A percentile compares a stretch with the other conserved stretches of the same genome.
Evolutionary conservation across 2,329 filamentous ascomycete species (phyloP).

Genomic region (Colletotrichum sojae): DNA sequence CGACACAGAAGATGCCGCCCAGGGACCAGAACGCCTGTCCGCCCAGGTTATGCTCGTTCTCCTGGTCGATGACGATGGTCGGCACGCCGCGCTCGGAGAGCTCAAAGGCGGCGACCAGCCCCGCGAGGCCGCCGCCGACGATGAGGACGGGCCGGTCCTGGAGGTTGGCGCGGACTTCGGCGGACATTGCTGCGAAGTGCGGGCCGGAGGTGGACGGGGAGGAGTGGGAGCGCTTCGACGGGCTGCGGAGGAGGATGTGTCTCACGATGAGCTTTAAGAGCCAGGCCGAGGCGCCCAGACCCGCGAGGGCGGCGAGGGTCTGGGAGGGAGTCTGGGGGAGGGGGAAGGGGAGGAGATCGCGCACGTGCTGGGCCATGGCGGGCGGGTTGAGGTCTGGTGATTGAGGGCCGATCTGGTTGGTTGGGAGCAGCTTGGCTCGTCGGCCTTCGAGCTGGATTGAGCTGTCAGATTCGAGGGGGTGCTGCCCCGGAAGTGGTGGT

Average conservation of each 20-base stretch:
- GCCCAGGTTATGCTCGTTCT: constrained; percentile 68
- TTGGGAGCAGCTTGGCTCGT: constrained; percentile 12
- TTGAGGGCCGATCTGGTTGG: neutral
- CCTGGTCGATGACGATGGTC: constrained; percentile 70
- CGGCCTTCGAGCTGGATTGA: constrained; percentile 15
- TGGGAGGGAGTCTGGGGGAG: constrained; percentile 34
- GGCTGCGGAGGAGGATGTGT: constrained; percentile 36
- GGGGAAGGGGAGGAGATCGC: constrained; percentile 19
- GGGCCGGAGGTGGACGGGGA: constrained; percentile 32
- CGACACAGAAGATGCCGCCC: constrained; percentile 72
- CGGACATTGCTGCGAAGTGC: constrained; percentile 31
- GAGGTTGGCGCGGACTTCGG: constrained; percentile 25
- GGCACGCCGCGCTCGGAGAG: constrained; percentile 65
- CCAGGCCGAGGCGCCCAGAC: constrained; percentile 35
- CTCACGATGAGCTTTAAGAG: constrained; percentile 37
- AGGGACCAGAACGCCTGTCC: constrained; percentile 77
- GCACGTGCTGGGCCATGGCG: constrained; percentile 9
- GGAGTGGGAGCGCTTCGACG: constrained; percentile 27
- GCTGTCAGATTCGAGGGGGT: constrained; percentile 3
- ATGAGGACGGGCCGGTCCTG: constrained; percentile 63
- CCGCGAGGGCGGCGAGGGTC: constrained; percentile 33
- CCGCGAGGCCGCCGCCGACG: constrained; percentile 70
- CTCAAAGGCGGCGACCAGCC: constrained; percentile 72
- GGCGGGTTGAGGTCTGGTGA: neutral
- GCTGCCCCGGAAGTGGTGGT: constrained; percentile 4